These are phyloP conservation scores for Magnusiomyces magnusii DNA, from an alignment of 1,139 yeast genomes.

Conservation along the genomic window DNA sequence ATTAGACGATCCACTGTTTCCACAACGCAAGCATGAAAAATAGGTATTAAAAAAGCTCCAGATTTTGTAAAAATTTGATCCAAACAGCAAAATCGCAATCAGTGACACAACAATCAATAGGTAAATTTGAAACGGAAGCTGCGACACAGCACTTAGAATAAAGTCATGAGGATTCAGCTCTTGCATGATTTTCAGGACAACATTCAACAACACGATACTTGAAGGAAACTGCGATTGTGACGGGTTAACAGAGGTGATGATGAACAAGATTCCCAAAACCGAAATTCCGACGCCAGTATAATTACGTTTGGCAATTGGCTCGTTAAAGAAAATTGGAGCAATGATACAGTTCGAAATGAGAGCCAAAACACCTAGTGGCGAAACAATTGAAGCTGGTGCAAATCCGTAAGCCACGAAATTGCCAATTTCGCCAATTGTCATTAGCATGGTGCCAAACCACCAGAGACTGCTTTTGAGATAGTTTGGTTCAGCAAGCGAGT, in stretches of 20 bases:
- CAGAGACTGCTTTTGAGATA: constrained; percentile 31
- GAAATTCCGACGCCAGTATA: constrained; percentile 36
- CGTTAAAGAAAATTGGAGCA: constrained; percentile 41
- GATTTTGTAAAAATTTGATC: background rate
- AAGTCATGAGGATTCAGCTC: constrained; percentile 24
- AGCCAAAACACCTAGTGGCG: constrained; percentile 43
- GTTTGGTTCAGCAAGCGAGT: constrained; percentile 6
- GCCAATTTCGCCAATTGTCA: constrained; percentile 40
- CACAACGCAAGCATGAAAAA: background rate
- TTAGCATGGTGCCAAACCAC: constrained; percentile 38
- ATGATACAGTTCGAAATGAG: constrained; percentile 39
- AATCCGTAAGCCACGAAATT: constrained; percentile 42
- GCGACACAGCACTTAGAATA: constrained; percentile 27
- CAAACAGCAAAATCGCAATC: constrained; percentile 16
- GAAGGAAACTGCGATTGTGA: constrained; percentile 11
- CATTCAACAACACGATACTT: constrained; percentile 1
- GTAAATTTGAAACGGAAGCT: constrained; percentile 27
- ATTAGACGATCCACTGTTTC: background rate
- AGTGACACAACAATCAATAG: constrained; percentile 22
- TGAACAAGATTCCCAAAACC: constrained; percentile 36
- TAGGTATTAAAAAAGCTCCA: background rate
- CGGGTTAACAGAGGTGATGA: constrained; percentile 31
- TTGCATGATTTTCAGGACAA: constrained; percentile 10
- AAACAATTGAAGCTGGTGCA: constrained; percentile 41
- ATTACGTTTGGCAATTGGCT: constrained; percentile 31